Conservation (phyloP, 225 moss, liverwort and hornwort genomes). For the Asterella californica region DNA sequence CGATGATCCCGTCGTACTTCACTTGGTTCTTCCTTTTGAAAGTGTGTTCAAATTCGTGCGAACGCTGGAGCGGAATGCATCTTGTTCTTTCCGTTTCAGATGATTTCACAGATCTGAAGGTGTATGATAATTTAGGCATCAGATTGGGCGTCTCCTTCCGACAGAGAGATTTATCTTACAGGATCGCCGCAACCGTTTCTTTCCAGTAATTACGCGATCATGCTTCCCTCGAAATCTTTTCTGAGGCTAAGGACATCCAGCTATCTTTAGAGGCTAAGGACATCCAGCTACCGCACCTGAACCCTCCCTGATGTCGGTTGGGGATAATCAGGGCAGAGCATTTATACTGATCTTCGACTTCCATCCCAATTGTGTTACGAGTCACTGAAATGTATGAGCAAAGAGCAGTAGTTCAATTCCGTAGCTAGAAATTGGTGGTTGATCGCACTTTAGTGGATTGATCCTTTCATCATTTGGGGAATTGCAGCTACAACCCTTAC, state of each 20-base stretch:
- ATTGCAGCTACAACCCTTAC: constrained; percentile 55
- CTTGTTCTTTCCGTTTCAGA: background rate
- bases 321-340: too few species aligned
- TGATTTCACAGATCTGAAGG: background rate
- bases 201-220: background rate
- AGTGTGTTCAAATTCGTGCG: background rate
- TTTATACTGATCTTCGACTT: too few species aligned
- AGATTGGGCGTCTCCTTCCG: background rate
- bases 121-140: background rate
- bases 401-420: too few species aligned
- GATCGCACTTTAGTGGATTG: background rate
- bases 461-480: background rate
- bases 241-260: too few species aligned
- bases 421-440: background rate
- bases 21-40: background rate
- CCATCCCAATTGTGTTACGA: too few species aligned
- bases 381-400: too few species aligned
- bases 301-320: too few species aligned
- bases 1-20: background rate
- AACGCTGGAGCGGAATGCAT: background rate
- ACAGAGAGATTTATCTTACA: background rate
- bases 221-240: background rate
- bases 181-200: too few species aligned
- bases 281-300: too few species aligned
- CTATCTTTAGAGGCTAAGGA: too few species aligned